These are phyloP conservation scores for Jaltomata sinuosa DNA, from an alignment of 257 asterid genomes.

Conservation along the genomic window DNA sequence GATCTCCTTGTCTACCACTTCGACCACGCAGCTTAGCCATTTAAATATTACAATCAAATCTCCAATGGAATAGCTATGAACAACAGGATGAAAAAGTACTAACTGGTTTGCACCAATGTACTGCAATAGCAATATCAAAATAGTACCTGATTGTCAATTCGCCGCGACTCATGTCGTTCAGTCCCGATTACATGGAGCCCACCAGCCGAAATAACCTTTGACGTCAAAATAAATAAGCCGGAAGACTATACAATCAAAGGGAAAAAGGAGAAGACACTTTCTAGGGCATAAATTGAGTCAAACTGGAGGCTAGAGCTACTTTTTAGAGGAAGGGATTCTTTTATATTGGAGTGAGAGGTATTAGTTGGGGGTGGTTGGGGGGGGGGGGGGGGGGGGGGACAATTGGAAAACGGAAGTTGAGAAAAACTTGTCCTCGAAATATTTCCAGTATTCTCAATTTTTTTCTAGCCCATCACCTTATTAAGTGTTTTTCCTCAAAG, in stretches of 20 bases:
- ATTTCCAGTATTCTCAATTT: background rate
- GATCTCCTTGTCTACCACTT: conserved; percentile 99
- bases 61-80: background rate
- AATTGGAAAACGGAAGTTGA: background rate
- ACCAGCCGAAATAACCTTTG: conserved; percentile 85
- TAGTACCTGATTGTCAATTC: conserved; percentile 93
- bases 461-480: background rate
- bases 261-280: background rate
- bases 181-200: conserved; percentile 99
- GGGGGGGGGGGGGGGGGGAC: background rate
- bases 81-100: background rate
- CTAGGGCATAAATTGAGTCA: background rate
- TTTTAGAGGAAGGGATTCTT: background rate
- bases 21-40: conserved; percentile 83
- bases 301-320: background rate
- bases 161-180: conserved; percentile 98
- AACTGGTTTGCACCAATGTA: background rate
- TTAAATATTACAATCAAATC: background rate
- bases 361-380: no score
- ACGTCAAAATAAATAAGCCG: background rate
- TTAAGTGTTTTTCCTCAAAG: background rate
- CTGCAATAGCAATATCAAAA: background rate
- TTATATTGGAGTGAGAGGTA: background rate
- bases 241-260: background rate
- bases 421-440: background rate